These are phyloP conservation scores for Albugo laibachii DNA, from an alignment of 352 stramenopile genomes.

Conservation along the genomic window DNA sequence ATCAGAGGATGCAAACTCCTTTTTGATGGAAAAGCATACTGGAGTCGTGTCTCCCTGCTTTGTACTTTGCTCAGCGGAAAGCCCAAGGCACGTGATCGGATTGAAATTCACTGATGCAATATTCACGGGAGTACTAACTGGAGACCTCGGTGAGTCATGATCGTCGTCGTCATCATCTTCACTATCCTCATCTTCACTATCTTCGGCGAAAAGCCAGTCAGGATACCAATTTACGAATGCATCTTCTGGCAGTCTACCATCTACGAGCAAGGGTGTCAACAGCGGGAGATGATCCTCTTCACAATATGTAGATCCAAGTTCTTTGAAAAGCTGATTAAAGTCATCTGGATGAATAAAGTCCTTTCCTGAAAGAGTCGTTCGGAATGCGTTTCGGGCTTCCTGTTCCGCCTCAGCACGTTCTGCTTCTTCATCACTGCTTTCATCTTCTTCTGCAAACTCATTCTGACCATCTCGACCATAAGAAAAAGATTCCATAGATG, in stretches of 20 bases:
- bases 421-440: conserved; percentile 42
- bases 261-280: conserved; percentile 17
- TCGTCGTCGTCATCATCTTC: conserved; percentile 1
- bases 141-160: neutral
- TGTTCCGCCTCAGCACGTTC: conserved; percentile 42
- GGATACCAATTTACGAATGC: conserved; percentile 47
- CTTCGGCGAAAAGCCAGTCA: conserved; percentile 31
- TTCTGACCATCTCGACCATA: conserved; percentile 53
- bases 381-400: conserved; percentile 20
- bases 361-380: conserved; percentile 11
- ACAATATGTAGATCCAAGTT: conserved; percentile 28
- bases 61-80: too few relatives aligned
- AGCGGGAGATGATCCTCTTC: conserved; percentile 26
- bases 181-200: conserved; percentile 21
- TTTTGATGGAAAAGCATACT: too few relatives aligned
- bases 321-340: conserved; percentile 39
- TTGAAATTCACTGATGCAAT: too few relatives aligned
- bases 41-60: too few relatives aligned
- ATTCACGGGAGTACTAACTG: too few relatives aligned
- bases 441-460: conserved; percentile 18
- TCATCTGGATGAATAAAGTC: conserved; percentile 15
- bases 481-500: too few relatives aligned
- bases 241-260: conserved; percentile 25
- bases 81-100: too few relatives aligned
- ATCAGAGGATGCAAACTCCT: too few relatives aligned